A percentile compares a stretch with the other conserved stretches of the same genome.
These are phyloP conservation scores for Colletotrichum plurivorum DNA, from an alignment of 2,329 filamentous ascomycete genomes.

Conservation along the genomic window DNA sequence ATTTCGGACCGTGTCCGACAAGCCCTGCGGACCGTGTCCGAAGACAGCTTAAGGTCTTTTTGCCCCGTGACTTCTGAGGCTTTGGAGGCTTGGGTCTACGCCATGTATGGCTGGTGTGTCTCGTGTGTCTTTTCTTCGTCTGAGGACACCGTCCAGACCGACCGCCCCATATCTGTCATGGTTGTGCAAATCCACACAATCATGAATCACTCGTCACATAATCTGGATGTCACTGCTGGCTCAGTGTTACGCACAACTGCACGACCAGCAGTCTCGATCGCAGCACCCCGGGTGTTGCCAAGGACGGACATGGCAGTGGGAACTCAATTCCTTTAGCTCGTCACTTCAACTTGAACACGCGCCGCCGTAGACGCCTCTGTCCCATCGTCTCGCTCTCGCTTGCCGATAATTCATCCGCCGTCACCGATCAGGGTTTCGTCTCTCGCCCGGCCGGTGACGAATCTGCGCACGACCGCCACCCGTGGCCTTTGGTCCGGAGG, in stretches of 20 bases:
- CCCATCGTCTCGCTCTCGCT: constrained; percentile 19
- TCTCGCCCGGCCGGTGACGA: constrained; percentile 22
- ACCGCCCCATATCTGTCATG: constrained; percentile 4
- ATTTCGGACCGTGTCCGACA: constrained; percentile 16
- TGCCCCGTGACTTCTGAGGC: neutral
- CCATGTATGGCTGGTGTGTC: constrained; percentile 13
- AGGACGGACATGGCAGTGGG: neutral
- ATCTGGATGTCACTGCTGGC: constrained; percentile 4
- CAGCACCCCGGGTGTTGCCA: no score
- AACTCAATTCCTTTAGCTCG: constrained; percentile 13
- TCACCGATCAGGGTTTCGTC: constrained; percentile 31
- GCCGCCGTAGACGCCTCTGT: neutral
- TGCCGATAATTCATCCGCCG: constrained; percentile 19
- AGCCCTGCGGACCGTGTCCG: constrained; percentile 28
- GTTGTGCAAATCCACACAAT: constrained; percentile 15
- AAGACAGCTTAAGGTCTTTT: constrained; percentile 16
- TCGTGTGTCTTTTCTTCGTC: constrained; percentile 10
- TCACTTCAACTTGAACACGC: neutral
- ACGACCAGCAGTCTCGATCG: neutral
- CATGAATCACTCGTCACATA: constrained; percentile 27
- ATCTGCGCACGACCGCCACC: constrained; percentile 12
- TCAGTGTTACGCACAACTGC: constrained; percentile 13
- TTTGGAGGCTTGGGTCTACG: constrained; percentile 5
- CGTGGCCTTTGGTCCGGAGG: constrained; percentile 29
- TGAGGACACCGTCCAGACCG: constrained; percentile 18